Evolutionary conservation across 2,329 filamentous ascomycete species (phyloP).

Genomic region (Cylindrodendrum hubeiense): DNA sequence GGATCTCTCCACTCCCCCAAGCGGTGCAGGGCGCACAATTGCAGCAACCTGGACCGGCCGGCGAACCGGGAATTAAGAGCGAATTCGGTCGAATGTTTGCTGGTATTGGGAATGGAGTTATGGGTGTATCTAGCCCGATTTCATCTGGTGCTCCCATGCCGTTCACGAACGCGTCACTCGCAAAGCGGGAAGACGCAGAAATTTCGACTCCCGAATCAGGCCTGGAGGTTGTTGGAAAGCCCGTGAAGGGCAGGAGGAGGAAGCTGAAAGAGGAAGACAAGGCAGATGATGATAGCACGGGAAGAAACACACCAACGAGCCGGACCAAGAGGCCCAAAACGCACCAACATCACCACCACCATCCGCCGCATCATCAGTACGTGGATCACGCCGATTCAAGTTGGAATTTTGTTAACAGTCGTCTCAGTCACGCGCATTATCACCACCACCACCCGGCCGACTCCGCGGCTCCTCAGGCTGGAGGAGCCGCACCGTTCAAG

Average conservation of each 20-base stretch:
- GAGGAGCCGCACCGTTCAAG: constrained; percentile 61
- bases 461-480: constrained; percentile 57
- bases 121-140: constrained; percentile 65
- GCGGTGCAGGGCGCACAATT: constrained; percentile 93
- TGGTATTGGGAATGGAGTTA: constrained; percentile 78
- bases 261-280: constrained; percentile 84
- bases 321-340: constrained; percentile 78
- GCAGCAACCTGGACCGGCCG: constrained; percentile 81
- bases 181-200: constrained; percentile 67
- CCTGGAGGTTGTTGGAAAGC: constrained; percentile 55
- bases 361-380: constrained; percentile 79
- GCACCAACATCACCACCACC: constrained; percentile 74
- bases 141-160: constrained; percentile 55
- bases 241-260: constrained; percentile 69
- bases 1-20: constrained; percentile 89
- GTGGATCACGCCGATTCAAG: constrained; percentile 44
- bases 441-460: constrained; percentile 68
- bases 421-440: constrained; percentile 66
- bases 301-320: constrained; percentile 70
- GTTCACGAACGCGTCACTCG: constrained; percentile 58
- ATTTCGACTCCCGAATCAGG: constrained; percentile 58
- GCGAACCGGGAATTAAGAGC: constrained; percentile 91
- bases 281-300: constrained; percentile 75
- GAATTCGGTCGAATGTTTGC: constrained; percentile 96
- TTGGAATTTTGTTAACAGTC: constrained; percentile 36